Base-by-base conservation (phyloP, 257 asterid species). In the Cinchona pubescens region DNA sequence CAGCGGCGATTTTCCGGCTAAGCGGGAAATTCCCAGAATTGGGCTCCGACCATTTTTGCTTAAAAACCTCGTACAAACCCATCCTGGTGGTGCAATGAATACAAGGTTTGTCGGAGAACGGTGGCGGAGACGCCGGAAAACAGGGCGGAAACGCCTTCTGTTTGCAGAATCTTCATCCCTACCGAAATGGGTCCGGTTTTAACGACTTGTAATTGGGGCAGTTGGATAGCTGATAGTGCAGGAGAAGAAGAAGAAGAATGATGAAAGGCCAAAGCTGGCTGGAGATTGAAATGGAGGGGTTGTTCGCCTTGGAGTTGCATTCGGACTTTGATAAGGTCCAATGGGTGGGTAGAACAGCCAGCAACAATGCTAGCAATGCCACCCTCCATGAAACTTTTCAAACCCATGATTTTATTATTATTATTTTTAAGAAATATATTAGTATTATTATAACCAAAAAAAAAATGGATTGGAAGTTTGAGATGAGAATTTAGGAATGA, bases 41-140 rank as follows among this genome's bases (percentile, higher is more conserved):
- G 34, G 86, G 82, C 8, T 88, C 86, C 4, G 92, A 62, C 91
- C 92, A 90, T 82, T 83, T 90, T 30, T 73, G 85, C 56, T 88
- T 90, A n/a, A 90, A 83, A 71, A 86, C 67, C 60, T 88, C 96
- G 77, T 90, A 90, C 48, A 90, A 78, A 0, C 96, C 96, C 92
- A 90, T 86, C 35, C 93, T 64, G 71, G 96, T 90, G 73, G 96
- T 90, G 79, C n/a, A n/a, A n/a, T n/a, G 93, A 88, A 69, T 88
- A 88, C 32, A 88, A 78, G 0, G 88, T 79, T 78, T 90, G 96
- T 2, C 93, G 88, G 76, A 90, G 93, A 19, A 88, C 85, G 76
- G 96, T 88, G 72, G 96, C 93, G 69, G 96, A 90, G 29, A 88
- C 83, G 49, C 96, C 96, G 78, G 96, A 79, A 80, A 86, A 90